Evolutionary conservation across 2,329 filamentous ascomycete genomes (phyloP), one percentile per base, ranked within the genome.

Genomic region (Camptophora hylomeconis): DNA sequence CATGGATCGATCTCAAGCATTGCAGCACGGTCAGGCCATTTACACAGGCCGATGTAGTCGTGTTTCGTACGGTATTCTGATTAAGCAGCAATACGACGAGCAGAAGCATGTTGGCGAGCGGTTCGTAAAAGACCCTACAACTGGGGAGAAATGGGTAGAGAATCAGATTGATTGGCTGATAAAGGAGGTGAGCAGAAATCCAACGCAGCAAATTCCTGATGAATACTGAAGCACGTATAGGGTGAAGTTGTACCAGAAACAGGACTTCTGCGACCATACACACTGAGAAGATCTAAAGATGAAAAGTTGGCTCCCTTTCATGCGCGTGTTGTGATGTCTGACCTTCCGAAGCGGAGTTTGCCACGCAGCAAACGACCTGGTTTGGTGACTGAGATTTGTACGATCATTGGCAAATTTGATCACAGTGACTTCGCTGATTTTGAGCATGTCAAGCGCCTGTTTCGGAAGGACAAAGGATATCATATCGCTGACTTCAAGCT

Each of bases 81-180:
- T 49, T 12, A 45, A 48, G 26, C 40, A 49, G 16, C 24, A 41
- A 7, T 55, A 53, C 26, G 37, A 53, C 22, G 42, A 45, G 2
- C 35, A 34, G 5, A 42, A 37, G 11, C 52, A 55, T 24, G 10
- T 44, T 1, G 47, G 47, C 5, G 33, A 52, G 25, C 38, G 32
- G 1, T 38, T 51, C 2, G 35, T 41, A 3, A 35, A 38, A 8
- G 52, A 55, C 36, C 37, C 42, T 11, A 41, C 48, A 8, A 52
- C 54, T 31, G 46, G 48, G 17, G 44, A 42, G 12, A 45, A 38
- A 17, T 56, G 47, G 26, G 52, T 47, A 1, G 24, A 46, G 5
- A 37, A 51, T 13, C 50, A 53, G 34, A 45, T 56, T 7, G 46
- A 53, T 24, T 56, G 53, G 53, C 38, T 56, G 20, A 43, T 55